Conservation (phyloP, 2,329 filamentous ascomycete genomes). For the Penicillium italicum region DNA sequence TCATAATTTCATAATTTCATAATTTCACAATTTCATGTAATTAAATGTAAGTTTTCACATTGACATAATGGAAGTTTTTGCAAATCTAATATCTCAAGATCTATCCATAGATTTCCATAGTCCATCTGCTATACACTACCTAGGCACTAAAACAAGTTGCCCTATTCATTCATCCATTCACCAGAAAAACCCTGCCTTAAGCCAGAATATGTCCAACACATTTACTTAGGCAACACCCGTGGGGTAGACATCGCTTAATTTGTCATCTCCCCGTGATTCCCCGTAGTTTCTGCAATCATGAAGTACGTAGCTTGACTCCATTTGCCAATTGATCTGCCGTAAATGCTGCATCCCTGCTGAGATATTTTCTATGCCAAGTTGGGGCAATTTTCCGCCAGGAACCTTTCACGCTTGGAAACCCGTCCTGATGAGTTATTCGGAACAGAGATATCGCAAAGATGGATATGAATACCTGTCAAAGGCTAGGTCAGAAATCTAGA, state of each 20-base stretch:
- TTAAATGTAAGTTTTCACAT: neutral
- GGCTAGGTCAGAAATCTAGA: neutral
- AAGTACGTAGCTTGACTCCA: neutral
- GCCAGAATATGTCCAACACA: neutral
- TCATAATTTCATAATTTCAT: too few relatives aligned
- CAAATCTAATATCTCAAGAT: too few relatives aligned
- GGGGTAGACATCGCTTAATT: neutral
- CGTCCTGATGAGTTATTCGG: neutral
- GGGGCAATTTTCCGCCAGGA: neutral
- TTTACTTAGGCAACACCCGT: neutral
- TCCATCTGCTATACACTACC: neutral
- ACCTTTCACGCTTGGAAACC: neutral
- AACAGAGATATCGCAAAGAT: neutral
- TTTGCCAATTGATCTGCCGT: neutral
- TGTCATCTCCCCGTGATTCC: neutral
- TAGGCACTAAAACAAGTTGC: too few relatives aligned
- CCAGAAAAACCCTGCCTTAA: neutral
- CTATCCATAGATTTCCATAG: neutral
- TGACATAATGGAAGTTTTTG: too few relatives aligned
- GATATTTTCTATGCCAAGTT: slow-evolving; percentile 4
- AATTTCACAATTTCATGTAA: neutral
- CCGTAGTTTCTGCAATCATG: neutral
- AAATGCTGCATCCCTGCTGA: neutral
- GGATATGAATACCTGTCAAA: neutral
- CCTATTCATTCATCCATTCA: too few relatives aligned